Percentiles rank a stretch among this genome's conserved stretches.
Conservation (phyloP, 2,329 filamentous ascomycete species). For the Fusarium zealandicum region DNA sequence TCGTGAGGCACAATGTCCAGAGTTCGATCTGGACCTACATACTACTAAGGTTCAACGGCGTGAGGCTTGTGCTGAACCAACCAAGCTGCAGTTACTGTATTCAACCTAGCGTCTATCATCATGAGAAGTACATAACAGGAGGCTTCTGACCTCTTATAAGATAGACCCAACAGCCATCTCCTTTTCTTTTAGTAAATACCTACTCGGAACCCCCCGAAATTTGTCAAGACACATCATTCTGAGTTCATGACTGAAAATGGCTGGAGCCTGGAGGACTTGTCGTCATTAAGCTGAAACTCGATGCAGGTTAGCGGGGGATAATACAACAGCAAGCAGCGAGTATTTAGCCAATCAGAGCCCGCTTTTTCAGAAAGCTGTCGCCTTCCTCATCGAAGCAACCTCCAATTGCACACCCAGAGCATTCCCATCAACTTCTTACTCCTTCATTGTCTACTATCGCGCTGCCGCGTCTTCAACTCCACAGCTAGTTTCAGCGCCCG, state of each 20-base stretch:
- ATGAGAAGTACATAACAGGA: neutral
- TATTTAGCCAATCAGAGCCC: constrained; percentile 32
- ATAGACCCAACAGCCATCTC: no score
- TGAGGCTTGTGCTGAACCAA: no score
- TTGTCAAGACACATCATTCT: no score
- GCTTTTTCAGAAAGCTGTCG: constrained; percentile 33
- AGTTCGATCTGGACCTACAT: no score
- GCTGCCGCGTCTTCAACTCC: constrained; percentile 2
- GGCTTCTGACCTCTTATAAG: no score
- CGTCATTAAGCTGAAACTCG: constrained; percentile 1
- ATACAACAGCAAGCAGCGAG: neutral
- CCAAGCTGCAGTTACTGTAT: no score
- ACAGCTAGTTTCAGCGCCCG: neutral
- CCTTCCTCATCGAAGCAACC: constrained; percentile 18
- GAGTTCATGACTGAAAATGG: no score
- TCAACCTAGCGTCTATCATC: no score
- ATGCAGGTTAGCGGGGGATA: constrained; percentile 5
- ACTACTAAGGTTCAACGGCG: no score
- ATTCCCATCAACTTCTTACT: constrained; percentile 5
- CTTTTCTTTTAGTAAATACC: no score
- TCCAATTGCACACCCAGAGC: constrained; percentile 19
- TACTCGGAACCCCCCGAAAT: no score
- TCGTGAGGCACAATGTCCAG: no score
- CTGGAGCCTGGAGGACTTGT: neutral
- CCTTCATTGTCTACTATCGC: constrained; percentile 10